Conservation (phyloP, 805 yeast species). For the Torulaspora indica region DNA sequence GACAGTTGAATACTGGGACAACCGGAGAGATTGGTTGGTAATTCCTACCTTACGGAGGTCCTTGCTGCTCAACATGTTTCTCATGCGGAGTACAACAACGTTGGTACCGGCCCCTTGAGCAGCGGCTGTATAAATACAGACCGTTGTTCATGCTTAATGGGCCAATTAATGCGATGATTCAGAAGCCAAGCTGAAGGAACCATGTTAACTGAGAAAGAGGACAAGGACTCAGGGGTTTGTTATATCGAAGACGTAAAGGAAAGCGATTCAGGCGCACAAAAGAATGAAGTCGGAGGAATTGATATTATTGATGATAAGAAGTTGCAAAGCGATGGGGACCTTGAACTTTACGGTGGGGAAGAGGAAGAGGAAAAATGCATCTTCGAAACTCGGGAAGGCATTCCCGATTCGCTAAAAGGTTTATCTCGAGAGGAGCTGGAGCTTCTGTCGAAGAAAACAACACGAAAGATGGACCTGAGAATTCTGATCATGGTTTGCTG, state of each 20-base stretch:
- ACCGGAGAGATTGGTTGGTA: no score
- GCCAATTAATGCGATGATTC: no score
- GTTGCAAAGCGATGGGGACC: slow-evolving; percentile 1
- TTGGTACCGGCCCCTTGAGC: no score
- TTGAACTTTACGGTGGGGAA: slow-evolving; percentile 1
- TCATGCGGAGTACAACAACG: no score
- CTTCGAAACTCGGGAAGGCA: slow-evolving; percentile 13
- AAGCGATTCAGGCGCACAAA: background rate
- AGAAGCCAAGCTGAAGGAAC: no score
- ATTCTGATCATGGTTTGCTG: slow-evolving; percentile 47
- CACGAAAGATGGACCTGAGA: slow-evolving; percentile 46
- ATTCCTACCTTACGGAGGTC: no score
- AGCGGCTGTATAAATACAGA: no score
- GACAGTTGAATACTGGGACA: no score
- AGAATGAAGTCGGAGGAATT: slow-evolving; percentile 1
- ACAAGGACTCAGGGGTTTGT: slow-evolving; percentile 4
- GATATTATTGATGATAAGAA: slow-evolving; percentile 1
- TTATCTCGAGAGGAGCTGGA: slow-evolving; percentile 41
- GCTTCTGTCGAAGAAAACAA: slow-evolving; percentile 41
- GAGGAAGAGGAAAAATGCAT: slow-evolving; percentile 5
- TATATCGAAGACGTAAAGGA: slow-evolving; percentile 11
- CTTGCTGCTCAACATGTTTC: no score
- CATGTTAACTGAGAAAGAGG: slow-evolving; percentile 1
- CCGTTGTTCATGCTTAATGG: no score
- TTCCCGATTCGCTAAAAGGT: slow-evolving; percentile 24